Evolutionary conservation across 129 eudicot genomes (phyloP), one percentile per base, ranked within the genome.

Genomic region (Dittrichia graveolens): DNA sequence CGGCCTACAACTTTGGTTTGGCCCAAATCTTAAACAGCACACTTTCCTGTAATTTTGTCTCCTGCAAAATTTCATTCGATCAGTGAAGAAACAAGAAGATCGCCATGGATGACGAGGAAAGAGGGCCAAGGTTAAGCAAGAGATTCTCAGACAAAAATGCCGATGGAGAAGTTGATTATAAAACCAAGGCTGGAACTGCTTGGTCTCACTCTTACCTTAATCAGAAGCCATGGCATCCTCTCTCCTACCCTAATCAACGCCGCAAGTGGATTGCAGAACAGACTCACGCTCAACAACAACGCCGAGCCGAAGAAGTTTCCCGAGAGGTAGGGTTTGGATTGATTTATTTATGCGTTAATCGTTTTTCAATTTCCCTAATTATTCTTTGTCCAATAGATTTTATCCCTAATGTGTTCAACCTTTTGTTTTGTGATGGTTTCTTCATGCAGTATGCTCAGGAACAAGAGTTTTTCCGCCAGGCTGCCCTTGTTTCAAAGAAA

Each of bases 221-320:
- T 76, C 97, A 92, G 64, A 92, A 92, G 77, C 97, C 97, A 50
- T 92, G 97, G 97, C 97, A 92, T 69, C 97, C 97, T 58, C 91
- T 92, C 31, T 92, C 97, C 3, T 92, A 92, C 78, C 97, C 96
- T 45, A 92, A 92, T 67, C 97, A 92, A 80, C 96, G 96, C 64
- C 96, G 96, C 74, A 92, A 92, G 68, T 92, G 97, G 97, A 92
- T 92, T 61, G 96, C 97, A 72, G 97, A 92, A 65, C 97, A 92
- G 71, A 86, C 93, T 66, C 79, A 89, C 73, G 96, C 97, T 47
- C 86, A 89, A 48, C 91, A 75, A 53, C 79, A 83, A 54, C 96
- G 91, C 41, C 93, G 89, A 40, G 85, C 91, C 49, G 85, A 84
- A 42, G 97, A 92, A 82, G 91, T 92, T 12, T 75, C 96, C 15